Base-by-base conservation (phyloP, 352 stramenopile species). In the Phytophthora cryptogea region DNA sequence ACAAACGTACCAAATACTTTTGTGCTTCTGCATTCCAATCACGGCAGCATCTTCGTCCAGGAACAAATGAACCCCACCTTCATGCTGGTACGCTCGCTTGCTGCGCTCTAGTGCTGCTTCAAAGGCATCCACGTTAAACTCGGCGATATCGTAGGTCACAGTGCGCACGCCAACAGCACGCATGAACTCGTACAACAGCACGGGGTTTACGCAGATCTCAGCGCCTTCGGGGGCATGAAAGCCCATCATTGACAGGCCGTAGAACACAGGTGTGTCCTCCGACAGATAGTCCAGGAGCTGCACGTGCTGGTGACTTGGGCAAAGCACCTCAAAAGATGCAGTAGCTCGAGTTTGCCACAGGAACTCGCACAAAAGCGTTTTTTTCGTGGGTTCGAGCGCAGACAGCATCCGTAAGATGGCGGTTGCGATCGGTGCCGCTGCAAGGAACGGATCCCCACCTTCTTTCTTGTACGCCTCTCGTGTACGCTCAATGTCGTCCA, bases 11-110 rank as follows among this genome's bases (percentile, higher is more conserved):
- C 85, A 94, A n/a, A 83, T 63, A 8, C 78, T 91, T 59, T 94
- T 92, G 68, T 83, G 75, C 63, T 94, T 94, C 56, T 94, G 78
- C 71, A 94, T 81, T 14, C 85, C 85, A 44, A 94, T 94, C n/a
- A 92, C 80, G 30, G 65, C 63, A 3, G 68, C 79, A 0, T 68
- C 42, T 9, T 58, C 66, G 41, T 94, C 80, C 37, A 92, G 30
- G 59, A 90, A 94, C 27, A 94, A 59, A 47, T 91, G 77, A 35
- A 94, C 85, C 5, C 74, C 71, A 17, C 85, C 85, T 68, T 94
- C 85, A 27, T 88, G 76, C 52, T 90, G 75, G 48, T 90, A 83
- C 20, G 67, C 68, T 5, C 35, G 35, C 54, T 81, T 84, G 48
- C 87, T 82, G 27, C 70, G 62, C 4, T 70, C 35, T 20, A 88